These are phyloP conservation scores for Arthrobotrys conoides DNA, from an alignment of 2,329 filamentous ascomycete genomes.

Conservation along the genomic window DNA sequence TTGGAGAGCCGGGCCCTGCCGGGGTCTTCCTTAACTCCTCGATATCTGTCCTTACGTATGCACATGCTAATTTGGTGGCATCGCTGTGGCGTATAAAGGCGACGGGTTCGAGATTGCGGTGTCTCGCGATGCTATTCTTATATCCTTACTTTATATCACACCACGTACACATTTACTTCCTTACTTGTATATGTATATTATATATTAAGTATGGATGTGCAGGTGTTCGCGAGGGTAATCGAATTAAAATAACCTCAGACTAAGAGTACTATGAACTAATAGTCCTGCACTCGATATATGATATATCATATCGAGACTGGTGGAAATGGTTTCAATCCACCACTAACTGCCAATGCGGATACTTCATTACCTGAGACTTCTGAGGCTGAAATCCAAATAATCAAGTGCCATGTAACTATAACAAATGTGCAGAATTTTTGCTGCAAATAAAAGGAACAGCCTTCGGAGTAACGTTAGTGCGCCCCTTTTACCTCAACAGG, in stretches of 20 bases:
- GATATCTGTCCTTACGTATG: slow-evolving; percentile 59
- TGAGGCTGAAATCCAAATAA: slow-evolving; percentile 21
- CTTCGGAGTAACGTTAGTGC: slow-evolving; percentile 13
- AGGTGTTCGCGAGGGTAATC: neutral
- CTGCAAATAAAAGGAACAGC: neutral
- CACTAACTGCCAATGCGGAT: neutral
- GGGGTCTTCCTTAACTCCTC: slow-evolving; percentile 10
- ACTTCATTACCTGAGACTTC: neutral
- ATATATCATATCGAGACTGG: too few relatives aligned
- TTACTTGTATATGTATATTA: neutral
- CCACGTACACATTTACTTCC: neutral
- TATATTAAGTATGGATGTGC: too few relatives aligned
- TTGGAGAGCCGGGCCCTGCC: slow-evolving; percentile 18
- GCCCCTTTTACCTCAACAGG: slow-evolving; percentile 33
- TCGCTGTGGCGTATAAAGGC: slow-evolving; percentile 38
- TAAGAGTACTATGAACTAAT: too few relatives aligned
- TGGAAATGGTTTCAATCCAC: too few relatives aligned
- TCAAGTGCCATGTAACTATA: neutral
- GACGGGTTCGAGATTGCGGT: slow-evolving; percentile 8
- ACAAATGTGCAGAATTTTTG: slow-evolving; percentile 37
- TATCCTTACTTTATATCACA: slow-evolving; percentile 8
- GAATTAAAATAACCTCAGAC: too few relatives aligned
- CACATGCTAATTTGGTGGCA: slow-evolving; percentile 44
- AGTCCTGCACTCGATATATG: too few relatives aligned
- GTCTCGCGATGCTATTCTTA: slow-evolving; percentile 32